Conservation (phyloP, 768 basidiomycete genomes). For the Floccularia luteovirens region DNA sequence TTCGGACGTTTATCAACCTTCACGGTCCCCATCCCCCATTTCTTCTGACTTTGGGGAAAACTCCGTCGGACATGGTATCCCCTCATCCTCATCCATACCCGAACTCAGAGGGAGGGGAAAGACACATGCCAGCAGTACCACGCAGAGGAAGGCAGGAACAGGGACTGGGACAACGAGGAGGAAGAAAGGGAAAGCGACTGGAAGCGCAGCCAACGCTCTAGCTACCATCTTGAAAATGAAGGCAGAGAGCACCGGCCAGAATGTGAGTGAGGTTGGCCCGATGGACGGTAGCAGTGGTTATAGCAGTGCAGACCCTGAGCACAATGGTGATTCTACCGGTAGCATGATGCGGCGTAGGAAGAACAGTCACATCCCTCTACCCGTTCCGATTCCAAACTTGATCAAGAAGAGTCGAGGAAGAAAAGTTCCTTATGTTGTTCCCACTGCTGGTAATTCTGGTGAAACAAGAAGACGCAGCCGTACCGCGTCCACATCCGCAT, state of each 20-base stretch:
- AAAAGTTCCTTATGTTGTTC: constrained; percentile 37
- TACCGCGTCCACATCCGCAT: constrained; percentile 9
- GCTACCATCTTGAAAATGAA: constrained; percentile 17
- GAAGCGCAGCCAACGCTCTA: constrained; percentile 23
- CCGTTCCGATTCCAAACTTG: constrained; percentile 51
- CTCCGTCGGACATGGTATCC: background rate
- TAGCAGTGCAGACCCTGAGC: constrained; percentile 3
- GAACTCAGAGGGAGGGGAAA: too few species aligned
- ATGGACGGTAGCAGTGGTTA: constrained; percentile 4
- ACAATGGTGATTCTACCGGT: constrained; percentile 4
- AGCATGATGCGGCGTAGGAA: constrained; percentile 12
- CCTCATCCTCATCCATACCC: background rate
- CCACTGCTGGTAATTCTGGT: constrained; percentile 2
- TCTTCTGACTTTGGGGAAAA: background rate
- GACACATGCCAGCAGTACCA: too few species aligned
- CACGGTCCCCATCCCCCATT: background rate
- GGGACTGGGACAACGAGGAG: constrained; percentile 9
- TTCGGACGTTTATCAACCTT: background rate
- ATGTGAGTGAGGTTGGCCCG: background rate
- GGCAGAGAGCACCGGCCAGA: constrained; percentile 8
- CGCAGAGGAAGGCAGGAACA: too few species aligned
- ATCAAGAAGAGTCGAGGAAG: constrained; percentile 59
- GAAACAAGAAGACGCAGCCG: constrained; percentile 6
- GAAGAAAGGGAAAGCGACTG: constrained; percentile 23
- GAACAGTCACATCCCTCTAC: constrained; percentile 29